These are phyloP conservation scores for Gracilaria gracilis DNA, from an alignment of 23 red algal genomes.

Conservation along the genomic window DNA sequence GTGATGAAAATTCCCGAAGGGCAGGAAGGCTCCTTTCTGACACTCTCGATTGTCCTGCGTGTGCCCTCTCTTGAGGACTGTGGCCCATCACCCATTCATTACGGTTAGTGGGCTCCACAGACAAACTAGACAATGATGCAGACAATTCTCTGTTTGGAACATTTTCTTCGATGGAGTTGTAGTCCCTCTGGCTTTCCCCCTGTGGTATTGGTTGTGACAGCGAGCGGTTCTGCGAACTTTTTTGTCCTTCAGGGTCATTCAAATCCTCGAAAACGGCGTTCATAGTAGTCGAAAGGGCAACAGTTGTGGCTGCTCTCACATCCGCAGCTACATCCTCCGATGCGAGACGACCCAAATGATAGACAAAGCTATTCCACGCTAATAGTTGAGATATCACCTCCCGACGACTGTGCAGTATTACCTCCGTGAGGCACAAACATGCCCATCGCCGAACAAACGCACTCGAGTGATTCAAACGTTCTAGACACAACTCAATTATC, in stretches of 20 bases:
- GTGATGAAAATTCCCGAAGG: neutral
- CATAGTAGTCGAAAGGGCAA: constrained; percentile 44
- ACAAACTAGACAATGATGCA: neutral
- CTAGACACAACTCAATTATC: constrained; percentile 47
- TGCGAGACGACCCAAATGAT: constrained; percentile 29
- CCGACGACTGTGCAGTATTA: constrained; percentile 33
- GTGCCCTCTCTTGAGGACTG: neutral
- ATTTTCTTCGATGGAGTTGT: neutral
- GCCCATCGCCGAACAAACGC: constrained; percentile 81
- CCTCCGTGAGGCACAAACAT: constrained; percentile 64
- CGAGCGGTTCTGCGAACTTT: neutral
- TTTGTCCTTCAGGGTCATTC: neutral
- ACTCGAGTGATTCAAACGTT: constrained; percentile 40
- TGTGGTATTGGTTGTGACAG: neutral
- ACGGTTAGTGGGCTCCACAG: neutral
- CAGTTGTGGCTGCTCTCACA: constrained; percentile 53
- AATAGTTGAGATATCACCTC: constrained; percentile 35
- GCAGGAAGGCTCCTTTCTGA: neutral
- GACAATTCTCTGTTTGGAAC: constrained; percentile 5
- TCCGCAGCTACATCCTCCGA: constrained; percentile 62
- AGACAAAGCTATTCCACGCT: constrained; percentile 33
- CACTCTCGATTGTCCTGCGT: neutral
- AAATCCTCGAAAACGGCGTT: neutral
- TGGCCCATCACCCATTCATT: neutral
- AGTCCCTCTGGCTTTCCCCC: neutral